Evolutionary conservation across 768 basidiomycete species (phyloP).

Genomic region (Amanita rubescens): DNA sequence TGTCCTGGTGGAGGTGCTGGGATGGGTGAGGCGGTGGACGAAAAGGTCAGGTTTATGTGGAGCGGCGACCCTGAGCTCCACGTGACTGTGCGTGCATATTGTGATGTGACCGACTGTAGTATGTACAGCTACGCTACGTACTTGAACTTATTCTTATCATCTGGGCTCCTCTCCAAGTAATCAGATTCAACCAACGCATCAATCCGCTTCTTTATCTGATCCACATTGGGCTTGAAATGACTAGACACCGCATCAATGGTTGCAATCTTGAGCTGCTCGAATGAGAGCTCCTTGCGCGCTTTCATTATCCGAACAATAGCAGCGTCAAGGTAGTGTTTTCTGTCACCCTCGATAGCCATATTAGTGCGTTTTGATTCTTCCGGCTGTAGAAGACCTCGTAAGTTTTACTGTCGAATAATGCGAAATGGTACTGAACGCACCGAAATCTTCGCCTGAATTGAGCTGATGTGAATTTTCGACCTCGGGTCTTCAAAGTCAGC

Average conservation of each 20-base stretch:
- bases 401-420: background rate
- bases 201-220: slow-evolving; percentile 79
- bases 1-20: background rate
- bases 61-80: background rate
- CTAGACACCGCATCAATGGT: slow-evolving; percentile 83
- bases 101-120: too few species aligned
- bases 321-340: too few species aligned
- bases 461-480: slow-evolving; percentile 84
- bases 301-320: slow-evolving; percentile 46
- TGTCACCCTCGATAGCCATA: too few species aligned
- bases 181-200: slow-evolving; percentile 79
- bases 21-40: background rate
- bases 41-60: background rate
- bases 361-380: slow-evolving; percentile 53
- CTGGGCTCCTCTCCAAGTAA: slow-evolving; percentile 72
- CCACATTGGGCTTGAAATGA: slow-evolving; percentile 82
- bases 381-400: slow-evolving; percentile 34
- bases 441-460: slow-evolving; percentile 90
- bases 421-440: slow-evolving; percentile 28
- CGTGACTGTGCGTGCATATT: too few species aligned
- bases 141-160: slow-evolving; percentile 62
- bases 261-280: slow-evolving; percentile 73
- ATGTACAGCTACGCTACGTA: slow-evolving; percentile 62
- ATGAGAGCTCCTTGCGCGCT: slow-evolving; percentile 73
- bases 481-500: slow-evolving; percentile 72